These are phyloP conservation scores for Sporothrix humicola DNA, from an alignment of 2,329 filamentous ascomycete species.

Conservation along the genomic window DNA sequence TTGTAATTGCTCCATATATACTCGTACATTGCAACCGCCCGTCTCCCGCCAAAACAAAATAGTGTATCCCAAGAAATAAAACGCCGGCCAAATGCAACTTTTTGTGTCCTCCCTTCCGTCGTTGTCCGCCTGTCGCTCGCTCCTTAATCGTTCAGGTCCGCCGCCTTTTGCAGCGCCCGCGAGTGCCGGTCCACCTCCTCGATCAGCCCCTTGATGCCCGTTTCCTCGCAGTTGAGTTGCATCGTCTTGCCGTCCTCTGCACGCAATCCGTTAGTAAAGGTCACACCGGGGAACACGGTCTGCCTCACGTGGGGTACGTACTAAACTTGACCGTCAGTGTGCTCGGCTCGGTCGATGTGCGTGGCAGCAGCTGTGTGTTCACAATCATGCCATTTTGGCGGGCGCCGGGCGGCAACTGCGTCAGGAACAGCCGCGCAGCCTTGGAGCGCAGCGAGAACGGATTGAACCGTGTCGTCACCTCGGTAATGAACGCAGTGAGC, in stretches of 20 bases:
- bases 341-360: constrained; percentile 70
- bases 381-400: constrained; percentile 76
- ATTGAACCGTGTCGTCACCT: constrained; percentile 87
- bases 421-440: constrained; percentile 86
- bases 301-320: constrained; percentile 50
- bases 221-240: constrained; percentile 77
- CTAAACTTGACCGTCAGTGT: constrained; percentile 84
- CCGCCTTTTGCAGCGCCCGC: constrained; percentile 77
- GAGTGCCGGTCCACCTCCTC: constrained; percentile 93
- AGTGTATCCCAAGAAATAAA: constrained; percentile 27
- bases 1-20: neutral
- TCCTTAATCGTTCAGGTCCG: constrained; percentile 67
- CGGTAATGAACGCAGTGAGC: constrained; percentile 86
- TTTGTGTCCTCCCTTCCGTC: neutral
- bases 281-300: no score
- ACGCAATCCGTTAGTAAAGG: neutral
- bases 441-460: constrained; percentile 82
- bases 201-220: constrained; percentile 83
- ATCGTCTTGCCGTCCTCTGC: constrained; percentile 92
- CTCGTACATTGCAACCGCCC: neutral
- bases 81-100: constrained; percentile 29
- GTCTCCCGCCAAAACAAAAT: constrained; percentile 9
- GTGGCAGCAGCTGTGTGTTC: constrained; percentile 75
- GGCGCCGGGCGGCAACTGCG: constrained; percentile 79
- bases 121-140: neutral